A percentile compares a stretch with the other conserved stretches of the same genome.
phyloP scores from a whole-genome alignment of 2,329 filamentous ascomycete genomes.

The Incumbomyces delicatus region DNA sequence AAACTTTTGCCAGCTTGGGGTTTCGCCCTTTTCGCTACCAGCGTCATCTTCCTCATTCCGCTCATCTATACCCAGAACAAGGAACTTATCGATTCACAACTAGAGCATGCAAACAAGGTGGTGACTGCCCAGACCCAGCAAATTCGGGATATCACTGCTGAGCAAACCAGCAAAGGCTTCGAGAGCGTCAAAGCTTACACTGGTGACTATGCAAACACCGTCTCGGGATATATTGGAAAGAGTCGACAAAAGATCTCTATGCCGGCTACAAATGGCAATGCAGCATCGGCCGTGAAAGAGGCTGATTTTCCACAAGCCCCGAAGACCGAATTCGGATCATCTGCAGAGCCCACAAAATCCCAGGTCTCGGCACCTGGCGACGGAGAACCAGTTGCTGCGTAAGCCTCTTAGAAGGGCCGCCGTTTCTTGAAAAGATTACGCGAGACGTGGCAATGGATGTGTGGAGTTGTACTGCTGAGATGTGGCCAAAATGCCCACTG shows the following conservation, averaged over 20 bases:
- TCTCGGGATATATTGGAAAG: conserved; percentile 43
- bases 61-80: conserved; percentile 57
- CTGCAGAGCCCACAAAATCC: not conserved
- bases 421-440: no score
- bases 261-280: conserved; percentile 19
- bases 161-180: conserved; percentile 50
- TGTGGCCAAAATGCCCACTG: no score
- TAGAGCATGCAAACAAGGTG: conserved; percentile 45
- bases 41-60: conserved; percentile 49
- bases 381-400: conserved; percentile 2
- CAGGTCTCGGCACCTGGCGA: not conserved
- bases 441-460: no score
- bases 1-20: conserved; percentile 58
- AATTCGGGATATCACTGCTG: conserved; percentile 49
- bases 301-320: conserved; percentile 43
- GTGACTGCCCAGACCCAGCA: conserved; percentile 50
- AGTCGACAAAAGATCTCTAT: conserved; percentile 26
- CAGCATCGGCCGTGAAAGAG: conserved; percentile 28
- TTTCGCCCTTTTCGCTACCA: conserved; percentile 47
- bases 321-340: conserved; percentile 26
- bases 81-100: conserved; percentile 52
- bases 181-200: conserved; percentile 50
- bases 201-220: conserved; percentile 51
- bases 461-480: no score
- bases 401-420: not conserved